Percentiles rank a stretch among this genome's conserved stretches.
phyloP scores from a whole-genome alignment of 805 yeast genomes.

The Kodamaea lidongshanica region DNA sequence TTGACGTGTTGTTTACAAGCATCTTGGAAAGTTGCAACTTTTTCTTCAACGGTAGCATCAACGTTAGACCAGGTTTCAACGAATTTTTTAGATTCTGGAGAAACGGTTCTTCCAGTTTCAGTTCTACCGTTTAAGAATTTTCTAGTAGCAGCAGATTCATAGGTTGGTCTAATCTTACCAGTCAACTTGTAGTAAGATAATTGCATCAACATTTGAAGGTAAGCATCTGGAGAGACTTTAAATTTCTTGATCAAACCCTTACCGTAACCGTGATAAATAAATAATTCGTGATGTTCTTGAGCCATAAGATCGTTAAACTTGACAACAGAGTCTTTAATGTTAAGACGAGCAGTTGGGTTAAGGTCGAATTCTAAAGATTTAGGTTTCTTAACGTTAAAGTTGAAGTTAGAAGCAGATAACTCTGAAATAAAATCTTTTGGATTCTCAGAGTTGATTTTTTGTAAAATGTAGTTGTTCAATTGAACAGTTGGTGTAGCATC shows the following conservation, averaged over 20 bases:
- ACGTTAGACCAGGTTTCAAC: conserved; percentile 69
- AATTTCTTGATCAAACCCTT: conserved; percentile 77
- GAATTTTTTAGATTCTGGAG: conserved; percentile 61
- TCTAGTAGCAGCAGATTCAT: conserved; percentile 94
- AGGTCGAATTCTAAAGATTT: conserved; percentile 50
- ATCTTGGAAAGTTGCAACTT: conserved; percentile 59
- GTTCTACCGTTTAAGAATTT: conserved; percentile 86
- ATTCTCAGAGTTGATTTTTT: conserved; percentile 47
- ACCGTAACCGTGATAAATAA: conserved; percentile 81
- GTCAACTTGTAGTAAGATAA: conserved; percentile 80
- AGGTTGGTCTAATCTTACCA: conserved; percentile 80
- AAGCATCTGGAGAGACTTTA: conserved; percentile 90
- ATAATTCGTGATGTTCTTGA: conserved; percentile 67
- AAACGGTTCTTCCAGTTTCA: conserved; percentile 84
- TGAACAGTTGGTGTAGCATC: conserved; percentile 95
- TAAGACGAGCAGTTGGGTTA: conserved; percentile 42
- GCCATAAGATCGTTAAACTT: conserved; percentile 54
- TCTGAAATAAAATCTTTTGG: conserved; percentile 26
- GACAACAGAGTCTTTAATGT: conserved; percentile 50
- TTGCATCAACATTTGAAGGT: conserved; percentile 84
- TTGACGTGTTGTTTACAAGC: conserved; percentile 71
- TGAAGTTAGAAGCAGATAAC: conserved; percentile 15
- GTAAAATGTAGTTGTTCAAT: conserved; percentile 69
- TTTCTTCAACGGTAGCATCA: conserved; percentile 44
- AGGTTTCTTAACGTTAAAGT: conserved; percentile 13